These are phyloP conservation scores for Kluyveromyces aestuarii DNA, from an alignment of 805 yeast genomes.

Conservation along the genomic window DNA sequence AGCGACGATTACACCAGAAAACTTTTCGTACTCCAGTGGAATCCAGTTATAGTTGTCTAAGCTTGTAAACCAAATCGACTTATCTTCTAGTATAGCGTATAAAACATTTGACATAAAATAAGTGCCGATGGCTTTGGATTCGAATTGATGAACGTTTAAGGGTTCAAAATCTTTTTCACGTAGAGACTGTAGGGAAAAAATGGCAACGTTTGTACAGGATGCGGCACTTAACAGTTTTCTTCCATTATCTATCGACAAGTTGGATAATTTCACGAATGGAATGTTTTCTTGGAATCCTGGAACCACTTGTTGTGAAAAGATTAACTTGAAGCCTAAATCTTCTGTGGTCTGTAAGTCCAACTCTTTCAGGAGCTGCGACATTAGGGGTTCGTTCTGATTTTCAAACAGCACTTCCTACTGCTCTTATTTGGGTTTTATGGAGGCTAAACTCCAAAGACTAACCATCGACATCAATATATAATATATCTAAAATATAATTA, in stretches of 20 bases:
- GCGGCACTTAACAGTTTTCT: constrained; percentile 31
- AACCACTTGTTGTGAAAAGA: constrained; percentile 27
- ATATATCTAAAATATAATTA: no score
- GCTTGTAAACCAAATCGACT: neutral
- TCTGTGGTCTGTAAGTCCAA: constrained; percentile 26
- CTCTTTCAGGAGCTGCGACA: constrained; percentile 16
- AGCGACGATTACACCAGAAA: neutral
- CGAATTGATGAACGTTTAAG: neutral
- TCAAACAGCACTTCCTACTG: neutral
- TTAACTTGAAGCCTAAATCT: constrained; percentile 37
- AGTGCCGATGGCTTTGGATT: neutral
- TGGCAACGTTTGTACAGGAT: constrained; percentile 27
- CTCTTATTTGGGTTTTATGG: neutral
- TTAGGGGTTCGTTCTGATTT: neutral
- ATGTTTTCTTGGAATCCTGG: constrained; percentile 30
- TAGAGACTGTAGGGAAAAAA: constrained; percentile 30
- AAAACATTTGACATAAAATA: neutral
- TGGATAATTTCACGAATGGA: constrained; percentile 29
- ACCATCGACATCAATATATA: no score
- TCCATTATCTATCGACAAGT: constrained; percentile 31
- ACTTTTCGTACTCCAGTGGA: neutral
- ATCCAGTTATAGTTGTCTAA: neutral
- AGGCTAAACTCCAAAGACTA: no score
- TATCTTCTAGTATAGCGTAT: neutral
- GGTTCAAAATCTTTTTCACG: constrained; percentile 14